Evolutionary conservation across 2,329 filamentous ascomycete genomes (phyloP), one percentile per base, ranked within the genome.

Genomic region (Xylaria polymorpha): DNA sequence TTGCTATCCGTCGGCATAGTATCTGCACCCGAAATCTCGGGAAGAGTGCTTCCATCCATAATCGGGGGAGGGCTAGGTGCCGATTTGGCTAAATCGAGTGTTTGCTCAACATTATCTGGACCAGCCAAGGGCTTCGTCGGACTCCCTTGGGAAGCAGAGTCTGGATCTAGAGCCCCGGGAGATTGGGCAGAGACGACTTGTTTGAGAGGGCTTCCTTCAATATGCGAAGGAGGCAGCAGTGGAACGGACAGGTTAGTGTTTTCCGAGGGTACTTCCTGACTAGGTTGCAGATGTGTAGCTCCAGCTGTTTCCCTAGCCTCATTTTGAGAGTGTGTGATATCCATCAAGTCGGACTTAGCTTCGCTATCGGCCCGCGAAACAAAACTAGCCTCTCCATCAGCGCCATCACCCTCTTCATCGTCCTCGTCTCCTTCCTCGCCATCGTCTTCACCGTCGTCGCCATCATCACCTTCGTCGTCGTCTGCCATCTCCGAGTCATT

Each of bases 401-500:
- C 80, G 61, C 81, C 82, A 14, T 81, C 79, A 57, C 80, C 80
- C 37, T 81, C 80, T 20, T 80, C 81, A 14, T 82, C 82, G 32
- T 86, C 82, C 22, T 81, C 83, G 32, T 84, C 83, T 61, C 83
- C 82, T 4, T 81, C 80, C 4, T 83, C 83, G 5, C 82, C 83
- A 4, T 81, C 83, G 1, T 85, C 84, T 2, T 81, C 84, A 4
- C 83, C 84, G 3, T 84, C 80, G 3, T 83, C 83, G 3, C 82
- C 83, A 3, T 80, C 83, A 1, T 85, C 56, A 9, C 22, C 85
- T 3, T 84, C 82, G 29, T 81, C 83, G 50, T 83, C 84, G 4
- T 90, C 89, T 0, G 81, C 83, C 81, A 87, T 86, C 68, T 87
- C 85, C 72, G 81, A 84, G 69, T 87, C 86, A 15, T 82, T 81